These are phyloP conservation scores for Oenanthe javanica DNA, from an alignment of 140 eudicot species.

Conservation along the genomic window DNA sequence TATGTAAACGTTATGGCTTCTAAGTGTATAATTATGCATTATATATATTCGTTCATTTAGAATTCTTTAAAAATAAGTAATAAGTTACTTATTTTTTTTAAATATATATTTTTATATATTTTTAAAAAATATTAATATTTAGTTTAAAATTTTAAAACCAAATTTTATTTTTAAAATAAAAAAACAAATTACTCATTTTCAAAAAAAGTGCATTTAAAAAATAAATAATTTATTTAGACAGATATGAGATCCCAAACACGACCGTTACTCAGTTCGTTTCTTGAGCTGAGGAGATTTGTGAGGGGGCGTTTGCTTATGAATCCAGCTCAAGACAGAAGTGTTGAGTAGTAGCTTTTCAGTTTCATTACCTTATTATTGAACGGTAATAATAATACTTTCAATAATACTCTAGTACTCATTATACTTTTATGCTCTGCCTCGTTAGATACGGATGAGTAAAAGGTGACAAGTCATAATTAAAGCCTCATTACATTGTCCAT, in stretches of 20 bases:
- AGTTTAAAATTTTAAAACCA: too few relatives aligned
- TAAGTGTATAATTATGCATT: background rate
- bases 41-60: too few relatives aligned
- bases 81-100: too few relatives aligned
- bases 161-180: too few relatives aligned
- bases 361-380: slow-evolving; percentile 13
- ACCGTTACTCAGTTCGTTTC: background rate
- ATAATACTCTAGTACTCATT: background rate
- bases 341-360: slow-evolving; percentile 17
- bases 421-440: background rate
- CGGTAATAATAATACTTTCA: background rate
- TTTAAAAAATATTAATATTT: too few relatives aligned
- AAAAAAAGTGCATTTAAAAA: too few relatives aligned
- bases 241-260: too few relatives aligned
- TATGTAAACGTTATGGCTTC: background rate
- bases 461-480: background rate
- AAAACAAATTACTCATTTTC: too few relatives aligned
- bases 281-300: background rate
- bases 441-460: background rate
- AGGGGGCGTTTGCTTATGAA: background rate
- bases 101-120: too few relatives aligned
- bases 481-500: background rate
- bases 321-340: slow-evolving; percentile 13
- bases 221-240: too few relatives aligned
- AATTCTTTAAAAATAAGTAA: too few relatives aligned